Evolutionary conservation across 495 filamentous ascomycete species (phyloP).

Genomic region (Penicillium salamii): DNA sequence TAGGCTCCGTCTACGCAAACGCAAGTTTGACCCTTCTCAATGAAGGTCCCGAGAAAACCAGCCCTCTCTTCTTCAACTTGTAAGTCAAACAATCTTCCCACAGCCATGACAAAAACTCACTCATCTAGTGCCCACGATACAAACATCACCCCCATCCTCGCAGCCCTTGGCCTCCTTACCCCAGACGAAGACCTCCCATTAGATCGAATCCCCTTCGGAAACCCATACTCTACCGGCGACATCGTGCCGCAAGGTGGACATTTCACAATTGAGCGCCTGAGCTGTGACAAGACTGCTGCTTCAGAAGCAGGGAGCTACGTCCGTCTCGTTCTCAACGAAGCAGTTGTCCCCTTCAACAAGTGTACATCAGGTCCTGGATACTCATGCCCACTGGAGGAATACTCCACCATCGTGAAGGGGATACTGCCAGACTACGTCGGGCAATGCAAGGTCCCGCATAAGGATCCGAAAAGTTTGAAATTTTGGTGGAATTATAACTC

Average conservation of each 20-base stretch:
- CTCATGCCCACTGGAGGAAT: slow-evolving; percentile 19
- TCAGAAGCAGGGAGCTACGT: slow-evolving; percentile 17
- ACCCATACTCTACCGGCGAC: slow-evolving; percentile 47
- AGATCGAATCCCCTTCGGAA: slow-evolving; percentile 31
- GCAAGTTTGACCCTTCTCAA: slow-evolving; percentile 46
- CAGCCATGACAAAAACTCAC: neutral
- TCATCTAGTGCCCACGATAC: slow-evolving; percentile 48
- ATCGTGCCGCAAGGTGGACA: slow-evolving; percentile 53
- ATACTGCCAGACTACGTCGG: slow-evolving; percentile 12
- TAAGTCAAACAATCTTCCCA: slow-evolving; percentile 16
- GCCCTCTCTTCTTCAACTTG: slow-evolving; percentile 54
- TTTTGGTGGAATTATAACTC: slow-evolving; percentile 28
- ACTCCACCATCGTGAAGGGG: slow-evolving; percentile 9
- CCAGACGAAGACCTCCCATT: slow-evolving; percentile 41
- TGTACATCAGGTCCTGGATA: slow-evolving; percentile 22
- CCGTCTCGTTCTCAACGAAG: slow-evolving; percentile 24
- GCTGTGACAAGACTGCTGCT: slow-evolving; percentile 36
- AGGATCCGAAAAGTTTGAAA: slow-evolving; percentile 18
- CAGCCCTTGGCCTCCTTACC: slow-evolving; percentile 45
- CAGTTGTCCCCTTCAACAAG: slow-evolving; percentile 19
- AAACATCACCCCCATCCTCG: slow-evolving; percentile 50
- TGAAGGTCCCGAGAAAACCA: slow-evolving; percentile 39
- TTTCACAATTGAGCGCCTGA: slow-evolving; percentile 46
- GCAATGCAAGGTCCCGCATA: slow-evolving; percentile 13
- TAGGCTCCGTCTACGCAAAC: slow-evolving; percentile 55